phyloP scores from a whole-genome alignment of 2,329 filamentous ascomycete species.

The Colletotrichum filicis region DNA sequence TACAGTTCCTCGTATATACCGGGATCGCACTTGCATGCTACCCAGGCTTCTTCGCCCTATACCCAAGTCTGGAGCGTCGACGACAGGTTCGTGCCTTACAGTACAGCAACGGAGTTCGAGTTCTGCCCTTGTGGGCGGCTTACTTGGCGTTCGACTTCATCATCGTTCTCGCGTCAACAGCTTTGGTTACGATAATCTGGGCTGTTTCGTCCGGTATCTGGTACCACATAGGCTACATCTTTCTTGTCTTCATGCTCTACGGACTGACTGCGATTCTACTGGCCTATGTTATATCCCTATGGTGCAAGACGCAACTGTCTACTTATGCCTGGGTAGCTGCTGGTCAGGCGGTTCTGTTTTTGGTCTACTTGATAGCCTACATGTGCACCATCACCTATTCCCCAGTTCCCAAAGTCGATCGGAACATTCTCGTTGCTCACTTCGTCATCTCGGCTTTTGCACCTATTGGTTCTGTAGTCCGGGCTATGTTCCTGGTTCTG shows the following conservation, averaged over 20 bases:
- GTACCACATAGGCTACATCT: slow-evolving; percentile 85
- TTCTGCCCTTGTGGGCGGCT: slow-evolving; percentile 85
- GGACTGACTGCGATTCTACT: slow-evolving; percentile 81
- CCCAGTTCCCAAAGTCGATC: slow-evolving; percentile 75
- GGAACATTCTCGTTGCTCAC: slow-evolving; percentile 74
- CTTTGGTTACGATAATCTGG: slow-evolving; percentile 76
- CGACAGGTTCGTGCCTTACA: slow-evolving; percentile 84
- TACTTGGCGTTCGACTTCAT: slow-evolving; percentile 85
- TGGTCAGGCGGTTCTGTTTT: slow-evolving; percentile 77
- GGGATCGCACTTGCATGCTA: slow-evolving; percentile 81
- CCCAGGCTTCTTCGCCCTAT: slow-evolving; percentile 88
- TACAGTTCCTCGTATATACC: slow-evolving; percentile 86
- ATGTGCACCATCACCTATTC: slow-evolving; percentile 72
- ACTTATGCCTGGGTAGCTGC: slow-evolving; percentile 87
- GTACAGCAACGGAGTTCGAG: slow-evolving; percentile 90
- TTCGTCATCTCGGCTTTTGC: slow-evolving; percentile 80
- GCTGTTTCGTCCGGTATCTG: slow-evolving; percentile 72
- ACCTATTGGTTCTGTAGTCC: slow-evolving; percentile 80
- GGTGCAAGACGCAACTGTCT: slow-evolving; percentile 81
- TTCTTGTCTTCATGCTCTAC: slow-evolving; percentile 72
- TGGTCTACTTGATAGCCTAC: slow-evolving; percentile 78
- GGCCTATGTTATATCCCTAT: slow-evolving; percentile 84
- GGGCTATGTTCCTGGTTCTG: slow-evolving; percentile 79
- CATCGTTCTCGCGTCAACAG: slow-evolving; percentile 75
- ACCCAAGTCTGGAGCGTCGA: slow-evolving; percentile 86